Base-by-base conservation (phyloP, 768 basidiomycete species). In the Pleurotus eryngii region DNA sequence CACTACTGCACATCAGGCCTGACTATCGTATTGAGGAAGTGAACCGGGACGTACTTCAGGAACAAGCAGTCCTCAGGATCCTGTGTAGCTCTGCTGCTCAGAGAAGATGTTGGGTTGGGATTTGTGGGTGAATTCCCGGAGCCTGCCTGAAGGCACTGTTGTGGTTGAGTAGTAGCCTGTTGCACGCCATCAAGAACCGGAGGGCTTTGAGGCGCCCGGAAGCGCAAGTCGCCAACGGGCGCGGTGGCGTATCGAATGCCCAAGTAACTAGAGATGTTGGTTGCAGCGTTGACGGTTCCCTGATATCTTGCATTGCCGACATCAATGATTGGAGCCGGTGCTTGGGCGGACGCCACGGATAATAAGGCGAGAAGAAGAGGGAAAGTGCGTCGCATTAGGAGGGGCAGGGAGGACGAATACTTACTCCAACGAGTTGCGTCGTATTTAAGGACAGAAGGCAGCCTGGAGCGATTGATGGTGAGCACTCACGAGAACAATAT, bases 231-330 rank as follows among this genome's bases (percentile, higher is more conserved):
- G 17, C 70, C 76, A 74, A 45, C 3, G 2, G 82, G 81, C 24
- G 79, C 68, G 15, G 78, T 78, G 9, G 82, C 81, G 65, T 78
- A 83, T 6, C 81, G 73, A 45, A 81, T 71, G 0, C 75, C 75
- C 11, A 79, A 67, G 58, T 76, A 80, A 14, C 66, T 60, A 0
- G 72, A 71, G 57, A 74, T 70, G 11, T 64, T 63, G 2, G 72
- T 72, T 0, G 67, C 67, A 0, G 68, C 45, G 53, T 77, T 68
- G 11, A 74, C 62, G 0, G 64, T 53, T 1, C 79, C 80, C 65
- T 75, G 70, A 56, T 80, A 81, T 54, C 66, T 64, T 0, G 79
- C 74, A 59, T 79, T 78, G 2, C 79, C 79, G 11, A 81, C 67
- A 56, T 80, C 69, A 14, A 80, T 71, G 35, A 75, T 61, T n/a